A percentile compares a stretch with the other conserved stretches of the same genome.
These are phyloP conservation scores for Pterocarpus santalinus DNA, from an alignment of 306 rosid genomes.

Conservation along the genomic window DNA sequence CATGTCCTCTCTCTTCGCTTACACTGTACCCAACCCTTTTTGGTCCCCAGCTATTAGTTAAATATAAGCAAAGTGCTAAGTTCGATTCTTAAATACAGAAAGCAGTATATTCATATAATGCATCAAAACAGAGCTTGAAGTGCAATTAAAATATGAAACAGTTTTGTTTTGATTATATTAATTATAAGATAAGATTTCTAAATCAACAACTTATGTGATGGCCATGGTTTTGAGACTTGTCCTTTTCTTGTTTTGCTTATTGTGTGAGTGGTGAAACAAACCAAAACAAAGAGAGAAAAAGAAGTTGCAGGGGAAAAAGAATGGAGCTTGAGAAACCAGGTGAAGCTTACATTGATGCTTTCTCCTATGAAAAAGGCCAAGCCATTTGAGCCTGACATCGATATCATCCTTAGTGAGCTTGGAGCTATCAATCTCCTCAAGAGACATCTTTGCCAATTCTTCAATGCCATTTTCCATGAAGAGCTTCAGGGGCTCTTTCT, in stretches of 20 bases:
- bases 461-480: constrained; percentile 81
- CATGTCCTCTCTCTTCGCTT: too few relatives aligned
- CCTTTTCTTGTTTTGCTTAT: too few relatives aligned
- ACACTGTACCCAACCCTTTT: too few relatives aligned
- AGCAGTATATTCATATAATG: neutral
- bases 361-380: constrained; percentile 93
- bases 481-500: constrained; percentile 87
- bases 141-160: neutral
- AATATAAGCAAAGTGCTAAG: neutral
- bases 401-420: constrained; percentile 81
- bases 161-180: neutral
- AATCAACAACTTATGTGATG: neutral
- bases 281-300: too few relatives aligned
- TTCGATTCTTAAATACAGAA: neutral
- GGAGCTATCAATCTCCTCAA: constrained; percentile 74
- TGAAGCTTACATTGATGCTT: constrained; percentile 73
- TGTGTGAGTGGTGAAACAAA: too few relatives aligned
- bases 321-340: neutral
- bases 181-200: too few relatives aligned
- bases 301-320: too few relatives aligned
- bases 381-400: constrained; percentile 98
- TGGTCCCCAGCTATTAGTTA: neutral
- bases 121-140: constrained; percentile 18
- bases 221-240: neutral
- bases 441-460: constrained; percentile 70